phyloP scores from a whole-genome alignment of 345 rosid genomes.

The Barbarea vulgaris region DNA sequence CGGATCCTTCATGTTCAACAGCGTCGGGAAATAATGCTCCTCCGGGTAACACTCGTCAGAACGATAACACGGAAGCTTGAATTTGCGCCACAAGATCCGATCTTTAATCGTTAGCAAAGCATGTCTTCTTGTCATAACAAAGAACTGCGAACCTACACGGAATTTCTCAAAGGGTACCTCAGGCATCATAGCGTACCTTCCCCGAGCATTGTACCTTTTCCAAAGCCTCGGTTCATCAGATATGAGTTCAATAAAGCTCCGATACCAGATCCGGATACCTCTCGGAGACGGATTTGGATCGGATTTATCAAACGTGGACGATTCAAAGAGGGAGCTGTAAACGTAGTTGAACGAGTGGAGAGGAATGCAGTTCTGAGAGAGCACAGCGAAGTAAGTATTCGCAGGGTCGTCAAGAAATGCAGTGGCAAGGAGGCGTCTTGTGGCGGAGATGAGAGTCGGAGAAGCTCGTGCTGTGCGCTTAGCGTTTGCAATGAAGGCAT shows the following conservation, averaged over 20 bases:
- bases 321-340: conserved; percentile 58
- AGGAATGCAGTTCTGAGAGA: conserved; percentile 87
- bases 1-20: conserved; percentile 81
- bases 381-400: conserved; percentile 77
- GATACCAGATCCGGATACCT: conserved; percentile 59
- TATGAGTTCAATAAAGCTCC: conserved; percentile 79
- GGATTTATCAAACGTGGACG: conserved; percentile 57
- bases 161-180: conserved; percentile 72
- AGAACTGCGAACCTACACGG: conserved; percentile 93
- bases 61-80: conserved; percentile 72
- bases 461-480: conserved; percentile 85
- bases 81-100: conserved; percentile 76
- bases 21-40: conserved; percentile 95
- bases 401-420: conserved; percentile 91
- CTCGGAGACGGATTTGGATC: conserved; percentile 41
- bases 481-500: conserved; percentile 56
- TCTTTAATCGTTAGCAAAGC: conserved; percentile 70
- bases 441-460: conserved; percentile 88
- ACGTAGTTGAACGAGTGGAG: conserved; percentile 75
- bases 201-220: conserved; percentile 84
- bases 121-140: conserved; percentile 76
- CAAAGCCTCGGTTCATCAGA: conserved; percentile 66
- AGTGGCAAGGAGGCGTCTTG: conserved; percentile 81
- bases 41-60: conserved; percentile 87
- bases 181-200: conserved; percentile 75